These are phyloP conservation scores for Coprinopsis sp. DNA, from an alignment of 768 basidiomycete genomes.

Conservation along the genomic window DNA sequence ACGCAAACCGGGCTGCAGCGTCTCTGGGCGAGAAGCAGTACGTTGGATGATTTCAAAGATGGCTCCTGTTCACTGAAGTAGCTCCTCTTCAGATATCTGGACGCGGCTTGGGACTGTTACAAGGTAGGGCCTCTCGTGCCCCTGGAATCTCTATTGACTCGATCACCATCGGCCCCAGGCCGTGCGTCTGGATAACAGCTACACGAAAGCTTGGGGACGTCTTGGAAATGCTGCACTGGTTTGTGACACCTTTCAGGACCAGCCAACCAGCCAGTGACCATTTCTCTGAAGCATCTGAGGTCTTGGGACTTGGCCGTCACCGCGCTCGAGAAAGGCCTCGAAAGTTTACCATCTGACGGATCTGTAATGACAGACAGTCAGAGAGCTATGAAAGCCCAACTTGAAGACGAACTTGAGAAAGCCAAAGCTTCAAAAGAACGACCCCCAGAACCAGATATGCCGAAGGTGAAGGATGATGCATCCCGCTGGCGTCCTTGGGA, in stretches of 20 bases:
- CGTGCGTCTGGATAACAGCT: background rate
- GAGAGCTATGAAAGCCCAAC: background rate
- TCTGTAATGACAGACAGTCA: background rate
- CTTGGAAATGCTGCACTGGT: background rate
- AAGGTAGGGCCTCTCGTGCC: background rate
- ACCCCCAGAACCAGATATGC: too few species aligned
- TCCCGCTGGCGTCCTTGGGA: background rate
- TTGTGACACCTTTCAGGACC: too few species aligned
- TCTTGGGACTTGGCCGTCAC: background rate
- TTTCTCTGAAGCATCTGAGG: background rate
- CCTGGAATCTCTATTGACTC: background rate
- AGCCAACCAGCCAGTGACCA: background rate
- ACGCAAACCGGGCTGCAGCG: conserved; percentile 7
- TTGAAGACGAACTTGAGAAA: conserved; percentile 1
- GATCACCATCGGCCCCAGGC: background rate
- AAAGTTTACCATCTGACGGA: background rate
- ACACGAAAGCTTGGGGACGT: conserved; percentile 6
- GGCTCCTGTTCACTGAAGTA: background rate
- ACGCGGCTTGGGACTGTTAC: conserved; percentile 5
- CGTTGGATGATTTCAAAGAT: background rate
- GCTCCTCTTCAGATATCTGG: background rate
- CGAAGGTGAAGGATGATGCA: background rate
- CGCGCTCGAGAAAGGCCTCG: conserved; percentile 1
- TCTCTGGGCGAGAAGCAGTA: conserved; percentile 2
- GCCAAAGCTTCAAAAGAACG: too few species aligned